A percentile compares a stretch with the other conserved stretches of the same genome.
phyloP scores from a whole-genome alignment of 2,329 filamentous ascomycete genomes.

The Penicillium sumatraense region DNA sequence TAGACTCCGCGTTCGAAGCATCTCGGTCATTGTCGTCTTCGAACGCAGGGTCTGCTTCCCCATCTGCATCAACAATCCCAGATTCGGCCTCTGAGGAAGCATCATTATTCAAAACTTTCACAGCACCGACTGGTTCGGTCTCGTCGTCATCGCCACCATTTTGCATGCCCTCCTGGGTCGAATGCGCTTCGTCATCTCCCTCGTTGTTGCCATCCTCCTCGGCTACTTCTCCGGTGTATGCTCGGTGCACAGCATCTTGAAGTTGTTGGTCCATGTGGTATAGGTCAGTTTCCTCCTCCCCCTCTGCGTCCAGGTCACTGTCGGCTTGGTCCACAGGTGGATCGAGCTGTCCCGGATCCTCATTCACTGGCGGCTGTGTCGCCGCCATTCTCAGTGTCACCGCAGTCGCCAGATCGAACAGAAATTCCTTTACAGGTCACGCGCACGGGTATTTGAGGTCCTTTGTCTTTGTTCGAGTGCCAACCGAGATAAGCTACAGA shows the following conservation, averaged over 20 bases:
- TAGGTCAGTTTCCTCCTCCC: constrained; percentile 49
- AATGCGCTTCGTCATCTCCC: constrained; percentile 38
- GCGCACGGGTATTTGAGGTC: constrained; percentile 8
- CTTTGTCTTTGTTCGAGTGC: constrained; percentile 19
- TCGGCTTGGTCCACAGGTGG: constrained; percentile 39
- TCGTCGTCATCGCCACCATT: constrained; percentile 52
- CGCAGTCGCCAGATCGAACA: constrained; percentile 43
- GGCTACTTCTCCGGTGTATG: constrained; percentile 38
- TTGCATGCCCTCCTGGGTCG: constrained; percentile 37
- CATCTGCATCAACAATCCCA: constrained; percentile 45
- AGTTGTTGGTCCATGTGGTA: constrained; percentile 46
- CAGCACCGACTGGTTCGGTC: constrained; percentile 42
- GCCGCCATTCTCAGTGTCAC: constrained; percentile 47
- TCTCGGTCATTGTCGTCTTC: constrained; percentile 45
- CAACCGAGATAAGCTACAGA: constrained; percentile 34
- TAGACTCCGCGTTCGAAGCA: constrained; percentile 42
- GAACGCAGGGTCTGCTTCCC: constrained; percentile 50
- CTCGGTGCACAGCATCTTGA: constrained; percentile 43
- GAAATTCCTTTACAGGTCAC: constrained; percentile 6
- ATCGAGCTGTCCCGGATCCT: constrained; percentile 38
- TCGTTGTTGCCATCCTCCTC: constrained; percentile 34
- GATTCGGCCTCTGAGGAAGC: constrained; percentile 40
- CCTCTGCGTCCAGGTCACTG: constrained; percentile 50
- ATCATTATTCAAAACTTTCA: constrained; percentile 40
- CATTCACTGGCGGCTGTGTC: constrained; percentile 44